Conservation (phyloP, 108 stramenopile species). For the Nitzschia putrida region DNA sequence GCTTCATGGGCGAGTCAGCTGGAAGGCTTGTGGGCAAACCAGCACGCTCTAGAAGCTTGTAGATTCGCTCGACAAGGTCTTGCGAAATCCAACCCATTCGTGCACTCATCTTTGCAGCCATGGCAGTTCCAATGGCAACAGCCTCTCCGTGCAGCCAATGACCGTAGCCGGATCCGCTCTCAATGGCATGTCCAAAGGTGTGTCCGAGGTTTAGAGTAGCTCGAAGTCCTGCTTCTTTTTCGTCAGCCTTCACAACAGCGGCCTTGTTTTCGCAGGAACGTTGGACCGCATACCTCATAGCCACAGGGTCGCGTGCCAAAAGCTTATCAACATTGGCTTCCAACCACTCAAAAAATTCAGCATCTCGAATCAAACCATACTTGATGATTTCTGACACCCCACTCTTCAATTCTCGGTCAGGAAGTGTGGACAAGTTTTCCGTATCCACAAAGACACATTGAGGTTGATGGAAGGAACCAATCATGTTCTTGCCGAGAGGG, state of each 20-base stretch:
- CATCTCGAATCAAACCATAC: slow-evolving; percentile 91
- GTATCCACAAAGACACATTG: slow-evolving; percentile 92
- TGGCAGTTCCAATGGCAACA: slow-evolving; percentile 93
- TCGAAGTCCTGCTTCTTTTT: slow-evolving; percentile 90
- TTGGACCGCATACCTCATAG: slow-evolving; percentile 81
- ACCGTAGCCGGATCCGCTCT: slow-evolving; percentile 93
- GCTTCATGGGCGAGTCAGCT: slow-evolving; percentile 77
- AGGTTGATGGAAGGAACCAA: slow-evolving; percentile 98
- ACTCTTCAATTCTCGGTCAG: slow-evolving; percentile 91
- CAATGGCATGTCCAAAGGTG: slow-evolving; percentile 99
- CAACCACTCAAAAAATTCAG: slow-evolving; percentile 91
- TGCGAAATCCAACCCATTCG: slow-evolving; percentile 86
- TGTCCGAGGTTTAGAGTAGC: slow-evolving; percentile 98
- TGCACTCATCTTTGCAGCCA: slow-evolving; percentile 93
- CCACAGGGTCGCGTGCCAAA: slow-evolving; percentile 72
- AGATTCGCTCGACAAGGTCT: slow-evolving; percentile 60
- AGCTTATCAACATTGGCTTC: slow-evolving; percentile 85
- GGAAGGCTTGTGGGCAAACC: slow-evolving; percentile 78
- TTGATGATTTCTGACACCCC: slow-evolving; percentile 96
- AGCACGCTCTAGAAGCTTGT: slow-evolving; percentile 64
- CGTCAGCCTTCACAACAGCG: slow-evolving; percentile 94
- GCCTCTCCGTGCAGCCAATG: slow-evolving; percentile 96
- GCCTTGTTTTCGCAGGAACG: slow-evolving; percentile 95
- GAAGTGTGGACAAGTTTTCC: slow-evolving; percentile 79
- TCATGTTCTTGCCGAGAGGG: slow-evolving; percentile 97